A percentile compares a stretch with the other conserved stretches of the same genome.
These are phyloP conservation scores for Monosporascus cannonballus DNA, from an alignment of 2,329 filamentous ascomycete species.

Conservation along the genomic window DNA sequence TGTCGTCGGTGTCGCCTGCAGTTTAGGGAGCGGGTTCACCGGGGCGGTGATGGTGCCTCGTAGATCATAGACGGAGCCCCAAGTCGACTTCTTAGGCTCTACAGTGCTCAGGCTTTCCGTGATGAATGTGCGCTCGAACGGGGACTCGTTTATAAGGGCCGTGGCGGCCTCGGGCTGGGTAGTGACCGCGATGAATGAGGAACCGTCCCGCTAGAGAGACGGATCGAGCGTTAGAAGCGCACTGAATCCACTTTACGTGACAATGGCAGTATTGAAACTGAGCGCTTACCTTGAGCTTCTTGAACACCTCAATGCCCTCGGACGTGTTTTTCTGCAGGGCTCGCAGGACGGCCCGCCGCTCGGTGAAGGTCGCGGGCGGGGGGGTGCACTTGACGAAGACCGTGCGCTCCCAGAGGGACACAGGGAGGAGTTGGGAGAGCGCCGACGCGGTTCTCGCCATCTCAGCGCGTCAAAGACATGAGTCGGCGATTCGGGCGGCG, in stretches of 20 bases:
- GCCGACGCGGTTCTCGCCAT: slow-evolving; percentile 17
- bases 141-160: slow-evolving; percentile 38
- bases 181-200: slow-evolving; percentile 46
- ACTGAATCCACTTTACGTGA: not conserved
- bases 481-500: too few species aligned
- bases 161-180: slow-evolving; percentile 32
- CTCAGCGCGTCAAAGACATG: not conserved
- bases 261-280: slow-evolving; percentile 1
- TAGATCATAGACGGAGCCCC: slow-evolving; percentile 15
- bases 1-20: slow-evolving; percentile 6
- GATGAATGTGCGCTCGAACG: slow-evolving; percentile 39
- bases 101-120: slow-evolving; percentile 7
- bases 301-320: slow-evolving; percentile 44
- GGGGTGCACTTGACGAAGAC: slow-evolving; percentile 47
- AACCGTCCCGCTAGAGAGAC: slow-evolving; percentile 33
- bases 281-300: slow-evolving; percentile 34
- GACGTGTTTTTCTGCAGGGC: slow-evolving; percentile 33
- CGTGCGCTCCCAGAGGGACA: slow-evolving; percentile 21
- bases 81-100: slow-evolving; percentile 14
- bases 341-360: slow-evolving; percentile 49
- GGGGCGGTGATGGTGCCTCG: slow-evolving; percentile 19
- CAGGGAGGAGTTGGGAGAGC: slow-evolving; percentile 22
- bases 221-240: not conserved
- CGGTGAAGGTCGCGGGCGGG: slow-evolving; percentile 42
- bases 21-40: slow-evolving; percentile 14